Percentiles rank a stretch among this genome's conserved stretches.
Evolutionary conservation across 441 rosid species (phyloP).

Genomic region (Croton laevigatus): DNA sequence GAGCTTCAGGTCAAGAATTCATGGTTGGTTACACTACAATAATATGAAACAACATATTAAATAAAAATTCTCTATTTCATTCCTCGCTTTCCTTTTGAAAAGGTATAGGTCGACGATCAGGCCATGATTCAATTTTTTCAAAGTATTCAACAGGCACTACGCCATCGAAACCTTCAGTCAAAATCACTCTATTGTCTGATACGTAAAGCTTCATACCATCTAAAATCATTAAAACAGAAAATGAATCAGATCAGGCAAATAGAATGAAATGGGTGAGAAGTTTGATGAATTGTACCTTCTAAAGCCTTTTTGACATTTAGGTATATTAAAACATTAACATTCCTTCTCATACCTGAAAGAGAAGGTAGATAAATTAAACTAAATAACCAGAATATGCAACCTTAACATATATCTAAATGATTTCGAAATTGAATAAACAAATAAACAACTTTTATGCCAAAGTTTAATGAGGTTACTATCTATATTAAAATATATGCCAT

Average conservation of each 20-base stretch:
- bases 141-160: constrained; percentile 64
- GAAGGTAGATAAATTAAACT: background rate
- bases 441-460: too few species aligned
- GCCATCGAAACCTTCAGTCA: constrained; percentile 86
- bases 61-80: too few species aligned
- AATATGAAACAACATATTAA: too few species aligned
- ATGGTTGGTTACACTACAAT: too few species aligned
- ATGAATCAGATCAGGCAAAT: background rate
- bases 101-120: constrained; percentile 45
- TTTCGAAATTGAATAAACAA: background rate
- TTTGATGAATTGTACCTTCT: constrained; percentile 50
- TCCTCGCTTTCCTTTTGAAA: constrained; percentile 23
- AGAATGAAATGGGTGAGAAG: background rate
- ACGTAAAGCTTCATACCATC: constrained; percentile 83
- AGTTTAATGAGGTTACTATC: background rate
- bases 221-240: constrained; percentile 22
- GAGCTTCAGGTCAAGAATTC: too few species aligned
- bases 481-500: background rate
- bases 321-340: constrained; percentile 67
- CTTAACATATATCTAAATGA: constrained; percentile 9
- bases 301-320: constrained; percentile 73
- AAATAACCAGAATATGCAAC: background rate
- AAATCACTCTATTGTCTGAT: constrained; percentile 78
- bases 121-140: constrained; percentile 80
- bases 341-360: constrained; percentile 68